Evolutionary conservation across 345 rosid genomes (phyloP).

Genomic region (Populus ilicifolia): DNA sequence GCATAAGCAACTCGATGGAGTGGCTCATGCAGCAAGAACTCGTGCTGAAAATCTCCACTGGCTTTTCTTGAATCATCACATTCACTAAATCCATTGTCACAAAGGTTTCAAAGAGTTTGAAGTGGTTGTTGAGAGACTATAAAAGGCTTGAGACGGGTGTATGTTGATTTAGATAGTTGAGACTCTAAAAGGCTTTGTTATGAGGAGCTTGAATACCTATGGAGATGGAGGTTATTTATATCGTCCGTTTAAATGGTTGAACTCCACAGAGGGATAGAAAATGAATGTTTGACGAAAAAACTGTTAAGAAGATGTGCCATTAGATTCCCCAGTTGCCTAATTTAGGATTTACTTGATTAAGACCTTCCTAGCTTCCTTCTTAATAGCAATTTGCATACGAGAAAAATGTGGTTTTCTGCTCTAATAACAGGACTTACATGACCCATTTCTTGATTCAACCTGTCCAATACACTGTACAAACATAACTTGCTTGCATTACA

Average conservation of each 20-base stretch:
- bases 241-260: neutral
- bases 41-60: constrained; percentile 33
- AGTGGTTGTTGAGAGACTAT: neutral
- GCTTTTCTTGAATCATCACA: constrained; percentile 12
- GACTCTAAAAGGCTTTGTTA: neutral
- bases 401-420: too few species aligned
- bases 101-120: neutral
- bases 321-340: too few species aligned
- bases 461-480: too few species aligned
- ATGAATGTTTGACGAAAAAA: too few species aligned
- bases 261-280: neutral
- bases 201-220: constrained; percentile 7
- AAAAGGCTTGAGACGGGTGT: neutral
- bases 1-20: constrained; percentile 22
- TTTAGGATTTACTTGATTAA: too few species aligned
- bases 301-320: too few species aligned
- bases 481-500: too few species aligned
- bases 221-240: constrained; percentile 28
- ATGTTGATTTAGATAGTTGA: neutral
- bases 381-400: too few species aligned
- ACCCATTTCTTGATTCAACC: too few species aligned
- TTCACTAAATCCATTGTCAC: constrained; percentile 25
- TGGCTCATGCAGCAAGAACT: constrained; percentile 35
- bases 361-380: too few species aligned
- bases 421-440: too few species aligned